Evolutionary conservation across 192 early-diverging fungal species (phyloP), one percentile per base, ranked within the genome.

Genomic region (Linnemannia zychae): DNA sequence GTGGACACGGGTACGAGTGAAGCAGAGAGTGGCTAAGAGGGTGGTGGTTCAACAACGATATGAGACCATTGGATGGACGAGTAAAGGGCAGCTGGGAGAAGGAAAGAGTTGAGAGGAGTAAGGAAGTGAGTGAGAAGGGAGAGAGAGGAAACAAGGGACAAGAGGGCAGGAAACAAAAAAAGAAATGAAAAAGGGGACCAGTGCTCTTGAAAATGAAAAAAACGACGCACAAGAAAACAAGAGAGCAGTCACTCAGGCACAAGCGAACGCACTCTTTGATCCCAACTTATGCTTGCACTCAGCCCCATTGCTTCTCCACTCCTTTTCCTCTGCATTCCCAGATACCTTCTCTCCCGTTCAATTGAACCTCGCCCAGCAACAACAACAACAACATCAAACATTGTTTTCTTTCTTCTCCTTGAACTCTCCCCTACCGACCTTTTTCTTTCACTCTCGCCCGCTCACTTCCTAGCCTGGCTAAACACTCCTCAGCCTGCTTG

Each of bases 241-340:
- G 7, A 33, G 34, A 67, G 34, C 66, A 38, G 66, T 67, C 66
- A 67, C 66, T 60, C 53, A 60, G 53, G 53, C 7, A 60, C 53
- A 28, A 4, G 7, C n/a, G n/a, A n/a, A n/a, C n/a, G n/a, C 52
- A n/a, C 6, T 9, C 40, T 44, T 44, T 44, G 3, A 44, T 9
- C 40, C 40, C 9, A n/a, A n/a, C n/a, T n/a, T n/a, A n/a, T 53
- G 20, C 4, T 53, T 22, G 6, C 7, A 7, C 50, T 53, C 3
- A n/a, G 18, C 22, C 50, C 18, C 50, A n/a, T n/a, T n/a, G n/a
- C 6, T 53, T 22, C 22, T 1, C 52, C 52, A 9, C 1, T 24
- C 52, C 22, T 3, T 22, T 22, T 9, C 52, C 52, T n/a, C 52
- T 24, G 52, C 20, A 18, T 17, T 18, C 49, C 20, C 40, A 44